Conservation (phyloP, 352 stramenopile genomes). For the Globisporangium polare region DNA sequence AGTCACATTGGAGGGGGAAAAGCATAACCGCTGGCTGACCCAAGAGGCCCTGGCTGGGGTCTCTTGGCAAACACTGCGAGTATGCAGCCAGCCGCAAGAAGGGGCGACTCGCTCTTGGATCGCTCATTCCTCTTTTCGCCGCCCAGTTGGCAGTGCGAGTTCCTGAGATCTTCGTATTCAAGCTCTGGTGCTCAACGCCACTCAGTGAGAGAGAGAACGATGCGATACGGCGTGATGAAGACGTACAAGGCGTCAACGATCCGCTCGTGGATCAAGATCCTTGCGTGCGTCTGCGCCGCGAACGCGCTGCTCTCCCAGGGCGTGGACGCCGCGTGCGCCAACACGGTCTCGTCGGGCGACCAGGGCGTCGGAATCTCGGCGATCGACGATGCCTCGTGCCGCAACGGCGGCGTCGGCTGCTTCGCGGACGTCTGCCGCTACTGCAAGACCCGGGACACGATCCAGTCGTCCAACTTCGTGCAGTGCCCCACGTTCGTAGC, state of each 20-base stretch:
- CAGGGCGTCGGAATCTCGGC: constrained; percentile 11
- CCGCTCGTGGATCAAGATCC: constrained; percentile 11
- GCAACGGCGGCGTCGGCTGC: constrained; percentile 20
- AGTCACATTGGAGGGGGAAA: not conserved
- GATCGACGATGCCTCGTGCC: constrained; percentile 12
- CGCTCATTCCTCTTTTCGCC: constrained; percentile 8
- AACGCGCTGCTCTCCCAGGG: not conserved
- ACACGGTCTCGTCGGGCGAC: constrained; percentile 7
- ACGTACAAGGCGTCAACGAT: not conserved
- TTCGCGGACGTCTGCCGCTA: constrained; percentile 17
- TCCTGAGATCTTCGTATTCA: not conserved
- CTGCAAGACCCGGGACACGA: constrained; percentile 20
- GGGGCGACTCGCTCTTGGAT: not conserved
- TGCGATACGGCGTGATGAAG: constrained; percentile 2
- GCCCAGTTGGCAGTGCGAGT: not conserved
- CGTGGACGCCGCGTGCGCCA: not conserved
- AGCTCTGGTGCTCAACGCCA: not conserved
- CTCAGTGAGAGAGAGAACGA: not conserved
- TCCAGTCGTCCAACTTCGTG: constrained; percentile 12
- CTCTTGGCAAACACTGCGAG: no score
- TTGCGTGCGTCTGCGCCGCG: constrained; percentile 1
- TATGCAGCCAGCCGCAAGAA: not conserved
- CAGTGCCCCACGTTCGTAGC: not conserved
- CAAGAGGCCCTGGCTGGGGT: not conserved
- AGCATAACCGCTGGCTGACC: not conserved